These are phyloP conservation scores for Ceratobasidium sp. DNA, from an alignment of 1,284 basidiomycete genomes.

Conservation along the genomic window DNA sequence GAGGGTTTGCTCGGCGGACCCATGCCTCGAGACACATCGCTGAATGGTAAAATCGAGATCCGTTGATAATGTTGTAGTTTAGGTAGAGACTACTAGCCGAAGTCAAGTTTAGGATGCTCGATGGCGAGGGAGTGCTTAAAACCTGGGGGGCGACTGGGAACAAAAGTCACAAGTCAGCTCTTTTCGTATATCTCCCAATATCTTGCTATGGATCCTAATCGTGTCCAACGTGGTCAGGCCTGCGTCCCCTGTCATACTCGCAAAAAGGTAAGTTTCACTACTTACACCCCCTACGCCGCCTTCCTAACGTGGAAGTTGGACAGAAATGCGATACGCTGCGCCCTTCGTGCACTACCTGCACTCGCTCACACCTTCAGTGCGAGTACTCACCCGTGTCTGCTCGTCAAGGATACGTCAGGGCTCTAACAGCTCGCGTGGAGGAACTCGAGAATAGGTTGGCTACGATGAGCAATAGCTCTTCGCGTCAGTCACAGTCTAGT, in stretches of 20 bases:
- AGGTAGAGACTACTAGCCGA: too few relatives aligned
- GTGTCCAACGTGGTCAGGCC: conserved; percentile 3
- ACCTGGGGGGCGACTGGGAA: too few relatives aligned
- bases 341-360: conserved; percentile 19
- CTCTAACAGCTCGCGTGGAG: not conserved
- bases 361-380: conserved; percentile 20
- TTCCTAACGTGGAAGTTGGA: not conserved
- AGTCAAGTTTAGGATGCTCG: too few relatives aligned
- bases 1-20: too few relatives aligned
- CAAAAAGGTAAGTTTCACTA: conserved; percentile 11
- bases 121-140: too few relatives aligned
- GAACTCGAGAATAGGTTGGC: conserved; percentile 24
- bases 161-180: too few relatives aligned
- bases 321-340: conserved; percentile 19
- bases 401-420: not conserved
- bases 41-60: too few relatives aligned
- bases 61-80: too few relatives aligned
- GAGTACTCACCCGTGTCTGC: conserved; percentile 6
- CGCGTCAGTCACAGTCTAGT: not conserved
- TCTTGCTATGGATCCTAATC: not conserved
- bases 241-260: conserved; percentile 17
- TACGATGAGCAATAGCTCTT: not conserved
- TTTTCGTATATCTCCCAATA: too few relatives aligned
- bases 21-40: too few relatives aligned
- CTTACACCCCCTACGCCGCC: too few relatives aligned